Conservation (phyloP, 257 asterid genomes). For the Solanum medicagineum region DNA sequence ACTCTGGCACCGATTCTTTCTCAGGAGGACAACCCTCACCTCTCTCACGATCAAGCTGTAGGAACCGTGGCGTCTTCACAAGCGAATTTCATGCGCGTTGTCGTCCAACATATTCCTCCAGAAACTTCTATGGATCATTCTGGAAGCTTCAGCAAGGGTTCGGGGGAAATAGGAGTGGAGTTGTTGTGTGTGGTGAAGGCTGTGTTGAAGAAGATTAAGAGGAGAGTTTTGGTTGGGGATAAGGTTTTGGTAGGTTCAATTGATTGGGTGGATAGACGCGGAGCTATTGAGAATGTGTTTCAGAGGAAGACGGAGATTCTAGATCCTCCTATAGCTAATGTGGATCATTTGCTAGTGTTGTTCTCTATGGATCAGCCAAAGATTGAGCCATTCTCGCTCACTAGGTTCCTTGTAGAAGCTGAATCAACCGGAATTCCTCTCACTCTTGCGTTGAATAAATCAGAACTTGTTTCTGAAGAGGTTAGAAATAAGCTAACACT, state of each 20-base stretch:
- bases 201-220: conserved; percentile 79
- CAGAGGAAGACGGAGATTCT: conserved; percentile 54
- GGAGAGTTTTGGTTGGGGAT: conserved; percentile 93
- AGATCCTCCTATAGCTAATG: conserved; percentile 95
- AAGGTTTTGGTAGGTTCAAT: conserved; percentile 75
- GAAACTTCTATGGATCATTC: neutral
- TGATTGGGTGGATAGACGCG: conserved; percentile 86
- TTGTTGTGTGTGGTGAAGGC: conserved; percentile 86
- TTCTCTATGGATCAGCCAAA: conserved; percentile 82
- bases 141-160: neutral
- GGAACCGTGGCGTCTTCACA: conserved; percentile 84
- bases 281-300: conserved; percentile 86
- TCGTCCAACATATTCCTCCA: conserved; percentile 36
- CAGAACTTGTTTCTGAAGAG: conserved; percentile 62
- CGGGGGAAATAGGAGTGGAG: conserved; percentile 42
- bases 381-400: conserved; percentile 56
- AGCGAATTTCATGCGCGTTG: conserved; percentile 96
- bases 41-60: conserved; percentile 59
- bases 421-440: conserved; percentile 84
- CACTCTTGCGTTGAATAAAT: conserved; percentile 71
- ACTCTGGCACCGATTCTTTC: conserved; percentile 60
- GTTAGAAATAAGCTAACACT: conserved; percentile 10
- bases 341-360: conserved; percentile 70
- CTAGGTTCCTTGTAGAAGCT: conserved; percentile 94
- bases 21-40: conserved; percentile 30